Conservation (phyloP, 148 eudicot species). For the Spergularia bocconei region DNA sequence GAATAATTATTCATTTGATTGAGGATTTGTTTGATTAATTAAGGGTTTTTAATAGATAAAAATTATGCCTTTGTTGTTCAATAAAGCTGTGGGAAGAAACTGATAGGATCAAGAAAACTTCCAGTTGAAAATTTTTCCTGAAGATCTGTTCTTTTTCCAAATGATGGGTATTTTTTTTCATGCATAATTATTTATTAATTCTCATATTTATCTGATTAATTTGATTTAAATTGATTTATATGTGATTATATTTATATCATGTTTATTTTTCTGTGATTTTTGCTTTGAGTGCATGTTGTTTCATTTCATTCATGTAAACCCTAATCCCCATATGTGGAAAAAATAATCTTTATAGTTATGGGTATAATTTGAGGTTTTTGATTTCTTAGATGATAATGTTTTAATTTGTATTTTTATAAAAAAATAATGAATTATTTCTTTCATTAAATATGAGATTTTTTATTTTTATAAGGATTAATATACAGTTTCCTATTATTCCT, state of each 20-base stretch:
- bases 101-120: slow-evolving; percentile 29
- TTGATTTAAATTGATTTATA: neutral
- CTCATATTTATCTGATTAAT: neutral
- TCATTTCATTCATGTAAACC: no score
- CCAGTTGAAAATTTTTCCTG: neutral
- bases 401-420: no score
- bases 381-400: no score
- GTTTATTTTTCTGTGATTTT: neutral
- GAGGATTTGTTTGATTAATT: neutral
- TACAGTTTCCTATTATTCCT: no score
- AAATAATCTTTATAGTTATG: no score
- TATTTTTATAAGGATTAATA: no score
- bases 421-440: no score
- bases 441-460: no score
- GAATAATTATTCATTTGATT: no score
- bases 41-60: neutral
- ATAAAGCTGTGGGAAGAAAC: slow-evolving; percentile 88
- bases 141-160: slow-evolving; percentile 12
- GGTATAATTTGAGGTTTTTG: no score
- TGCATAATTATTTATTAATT: no score
- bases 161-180: neutral
- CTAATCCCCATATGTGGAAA: no score
- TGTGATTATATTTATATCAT: neutral
- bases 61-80: slow-evolving; percentile 46
- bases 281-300: neutral